A percentile compares a stretch with the other conserved stretches of the same genome.
Evolutionary conservation across 192 early-diverging fungal species (phyloP).

Genomic region (Coemansia sp.): DNA sequence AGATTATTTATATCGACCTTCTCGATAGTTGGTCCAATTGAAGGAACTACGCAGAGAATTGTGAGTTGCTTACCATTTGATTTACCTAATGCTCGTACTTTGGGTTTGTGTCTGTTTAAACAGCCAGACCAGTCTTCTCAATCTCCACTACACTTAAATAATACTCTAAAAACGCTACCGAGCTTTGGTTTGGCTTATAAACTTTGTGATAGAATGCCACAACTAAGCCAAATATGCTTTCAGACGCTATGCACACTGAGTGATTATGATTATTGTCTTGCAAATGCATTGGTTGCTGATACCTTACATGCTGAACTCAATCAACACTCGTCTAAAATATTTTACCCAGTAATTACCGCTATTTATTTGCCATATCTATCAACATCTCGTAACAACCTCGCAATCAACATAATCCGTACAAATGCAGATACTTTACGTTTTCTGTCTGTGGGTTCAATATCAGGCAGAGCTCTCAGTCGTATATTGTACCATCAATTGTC

Average conservation of each 20-base stretch:
- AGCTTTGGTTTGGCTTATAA: background rate
- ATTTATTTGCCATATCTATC: constrained; percentile 17
- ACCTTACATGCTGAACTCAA: background rate
- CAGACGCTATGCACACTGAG: constrained; percentile 16
- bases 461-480: constrained; percentile 25
- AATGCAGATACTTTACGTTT: constrained; percentile 17
- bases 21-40: background rate
- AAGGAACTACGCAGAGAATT: background rate
- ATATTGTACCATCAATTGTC: background rate
- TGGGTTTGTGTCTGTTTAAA: constrained; percentile 22
- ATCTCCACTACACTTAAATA: background rate
- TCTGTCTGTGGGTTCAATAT: constrained; percentile 29
- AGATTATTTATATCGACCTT: constrained; percentile 15
- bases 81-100: constrained; percentile 9
- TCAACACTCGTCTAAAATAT: background rate
- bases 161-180: background rate
- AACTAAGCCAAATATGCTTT: constrained; percentile 17
- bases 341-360: background rate
- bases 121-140: background rate
- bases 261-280: background rate
- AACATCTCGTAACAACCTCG: constrained; percentile 1
- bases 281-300: background rate
- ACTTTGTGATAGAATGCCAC: background rate
- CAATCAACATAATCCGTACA: constrained; percentile 19
- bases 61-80: background rate